Percentiles rank a stretch among this genome's conserved stretches.
Conservation (phyloP, 805 yeast species). For the Nakazawaea populi region DNA sequence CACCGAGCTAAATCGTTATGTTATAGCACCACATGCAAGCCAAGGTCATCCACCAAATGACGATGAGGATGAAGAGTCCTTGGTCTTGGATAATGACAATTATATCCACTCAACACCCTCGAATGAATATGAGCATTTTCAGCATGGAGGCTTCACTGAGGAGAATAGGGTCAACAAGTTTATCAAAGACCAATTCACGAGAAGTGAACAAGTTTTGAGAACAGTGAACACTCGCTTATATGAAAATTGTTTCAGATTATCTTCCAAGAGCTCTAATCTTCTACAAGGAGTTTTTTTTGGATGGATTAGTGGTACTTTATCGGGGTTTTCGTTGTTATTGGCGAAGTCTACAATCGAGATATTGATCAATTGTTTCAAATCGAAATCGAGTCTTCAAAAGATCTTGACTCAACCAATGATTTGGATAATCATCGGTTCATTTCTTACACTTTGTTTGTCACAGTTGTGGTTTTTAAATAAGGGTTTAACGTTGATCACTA, state of each 20-base stretch:
- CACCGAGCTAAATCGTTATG: too few species aligned
- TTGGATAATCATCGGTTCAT: slow-evolving; percentile 46
- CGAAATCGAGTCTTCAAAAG: slow-evolving; percentile 22
- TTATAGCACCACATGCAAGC: too few species aligned
- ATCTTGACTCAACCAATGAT: slow-evolving; percentile 32
- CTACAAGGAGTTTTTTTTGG: slow-evolving; percentile 63
- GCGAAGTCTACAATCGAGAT: slow-evolving; percentile 84
- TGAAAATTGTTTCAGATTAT: slow-evolving; percentile 8
- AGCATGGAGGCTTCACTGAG: neutral
- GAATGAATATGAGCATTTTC: slow-evolving; percentile 8
- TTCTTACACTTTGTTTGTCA: slow-evolving; percentile 58
- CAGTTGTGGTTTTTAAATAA: slow-evolving; percentile 71
- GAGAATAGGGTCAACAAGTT: neutral
- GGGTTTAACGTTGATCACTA: slow-evolving; percentile 65
- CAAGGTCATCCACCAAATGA: too few species aligned
- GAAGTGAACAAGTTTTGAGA: neutral
- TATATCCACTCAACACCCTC: slow-evolving; percentile 1
- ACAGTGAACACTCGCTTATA: neutral
- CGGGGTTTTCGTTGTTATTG: slow-evolving; percentile 79
- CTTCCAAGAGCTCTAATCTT: slow-evolving; percentile 20
- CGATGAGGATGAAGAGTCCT: neutral
- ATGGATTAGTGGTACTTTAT: slow-evolving; percentile 63
- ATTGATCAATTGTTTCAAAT: slow-evolving; percentile 36
- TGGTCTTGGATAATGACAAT: slow-evolving; percentile 6
- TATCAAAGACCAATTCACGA: neutral